Conservation (phyloP, 2,329 filamentous ascomycete species). For the Fusarium sp. region DNA sequence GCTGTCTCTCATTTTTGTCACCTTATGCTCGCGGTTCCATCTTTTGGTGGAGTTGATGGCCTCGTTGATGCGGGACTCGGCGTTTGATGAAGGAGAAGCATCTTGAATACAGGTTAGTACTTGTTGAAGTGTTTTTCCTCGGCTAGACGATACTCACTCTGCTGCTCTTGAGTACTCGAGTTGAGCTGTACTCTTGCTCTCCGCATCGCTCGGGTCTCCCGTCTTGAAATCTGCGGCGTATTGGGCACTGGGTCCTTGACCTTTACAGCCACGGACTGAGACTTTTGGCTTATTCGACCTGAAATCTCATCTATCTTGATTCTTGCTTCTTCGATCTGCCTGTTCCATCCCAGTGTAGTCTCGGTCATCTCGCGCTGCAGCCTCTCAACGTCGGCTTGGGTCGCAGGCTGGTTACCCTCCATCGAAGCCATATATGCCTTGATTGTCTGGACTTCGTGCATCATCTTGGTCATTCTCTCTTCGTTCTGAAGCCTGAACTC, state of each 20-base stretch:
- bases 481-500: slow-evolving; percentile 48
- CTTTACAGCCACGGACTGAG: slow-evolving; percentile 36
- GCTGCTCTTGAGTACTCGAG: background rate
- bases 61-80: slow-evolving; percentile 49
- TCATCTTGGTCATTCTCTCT: slow-evolving; percentile 44
- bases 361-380: slow-evolving; percentile 36
- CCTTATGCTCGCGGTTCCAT: slow-evolving; percentile 55
- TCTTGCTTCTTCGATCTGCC: slow-evolving; percentile 43
- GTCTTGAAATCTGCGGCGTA: background rate
- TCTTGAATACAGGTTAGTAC: slow-evolving; percentile 20
- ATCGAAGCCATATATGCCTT: slow-evolving; percentile 41
- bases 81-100: background rate
- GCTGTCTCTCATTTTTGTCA: slow-evolving; percentile 46
- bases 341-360: slow-evolving; percentile 29
- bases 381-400: slow-evolving; percentile 29
- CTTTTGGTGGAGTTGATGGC: slow-evolving; percentile 52
- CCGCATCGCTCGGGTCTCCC: slow-evolving; percentile 27
- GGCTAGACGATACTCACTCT: slow-evolving; percentile 12
- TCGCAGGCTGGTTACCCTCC: slow-evolving; percentile 18
- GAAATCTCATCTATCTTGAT: slow-evolving; percentile 38
- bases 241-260: slow-evolving; percentile 1
- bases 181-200: slow-evolving; percentile 5
- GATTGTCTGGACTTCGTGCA: slow-evolving; percentile 49
- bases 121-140: background rate
- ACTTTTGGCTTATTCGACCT: slow-evolving; percentile 39